These are phyloP conservation scores for Rhodomyrtus tomentosa DNA, from an alignment of 345 rosid genomes.

Conservation along the genomic window DNA sequence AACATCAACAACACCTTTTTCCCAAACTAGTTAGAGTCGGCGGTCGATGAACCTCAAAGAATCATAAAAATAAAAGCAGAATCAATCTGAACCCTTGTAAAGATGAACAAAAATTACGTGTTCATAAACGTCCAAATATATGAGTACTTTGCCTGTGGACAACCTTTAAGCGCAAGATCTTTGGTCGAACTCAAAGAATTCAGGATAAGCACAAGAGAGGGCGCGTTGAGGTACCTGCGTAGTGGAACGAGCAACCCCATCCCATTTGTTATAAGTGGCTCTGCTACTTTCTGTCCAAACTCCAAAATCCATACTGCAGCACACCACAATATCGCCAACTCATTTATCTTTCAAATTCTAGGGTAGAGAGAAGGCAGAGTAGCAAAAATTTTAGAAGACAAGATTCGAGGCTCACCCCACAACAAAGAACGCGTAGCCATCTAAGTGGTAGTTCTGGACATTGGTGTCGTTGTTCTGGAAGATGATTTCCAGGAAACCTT, in stretches of 20 bases:
- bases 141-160: neutral
- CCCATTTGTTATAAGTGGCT: slow-evolving; percentile 82
- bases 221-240: slow-evolving; percentile 42
- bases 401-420: slow-evolving; percentile 61
- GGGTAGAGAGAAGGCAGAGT: neutral
- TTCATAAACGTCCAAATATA: neutral
- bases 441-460: slow-evolving; percentile 80
- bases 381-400: neutral
- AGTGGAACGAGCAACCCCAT: slow-evolving; percentile 77
- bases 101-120: neutral
- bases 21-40: no score
- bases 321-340: neutral
- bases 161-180: neutral
- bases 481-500: slow-evolving; percentile 84
- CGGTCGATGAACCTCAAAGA: no score
- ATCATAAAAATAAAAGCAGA: no score
- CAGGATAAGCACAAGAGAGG: neutral
- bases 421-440: slow-evolving; percentile 89
- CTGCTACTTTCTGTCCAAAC: slow-evolving; percentile 91
- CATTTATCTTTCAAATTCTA: neutral
- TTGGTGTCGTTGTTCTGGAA: slow-evolving; percentile 77
- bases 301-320: slow-evolving; percentile 83
- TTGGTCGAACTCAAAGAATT: neutral
- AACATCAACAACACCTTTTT: no score
- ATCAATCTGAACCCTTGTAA: neutral